Evolutionary conservation across 2,329 filamentous ascomycete genomes (phyloP).

Genomic region (Microascus cirrosus): DNA sequence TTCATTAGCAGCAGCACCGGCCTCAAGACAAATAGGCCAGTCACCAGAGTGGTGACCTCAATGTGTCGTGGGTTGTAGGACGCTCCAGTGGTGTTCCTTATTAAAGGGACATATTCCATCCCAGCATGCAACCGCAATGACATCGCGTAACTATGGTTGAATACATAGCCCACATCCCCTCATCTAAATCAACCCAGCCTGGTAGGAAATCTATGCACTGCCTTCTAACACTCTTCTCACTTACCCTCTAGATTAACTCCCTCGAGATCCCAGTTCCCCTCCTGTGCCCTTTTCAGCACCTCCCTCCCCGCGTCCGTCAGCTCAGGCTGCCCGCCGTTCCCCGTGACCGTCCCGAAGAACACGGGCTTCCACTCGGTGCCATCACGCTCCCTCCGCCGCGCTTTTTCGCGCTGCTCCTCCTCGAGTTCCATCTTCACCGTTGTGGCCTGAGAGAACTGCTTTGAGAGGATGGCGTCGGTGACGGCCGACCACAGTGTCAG

Average conservation of each 20-base stretch:
- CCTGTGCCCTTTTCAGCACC: conserved; percentile 40
- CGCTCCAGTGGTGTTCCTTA: not conserved
- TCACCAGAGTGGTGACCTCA: too few species aligned
- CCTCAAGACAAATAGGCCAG: too few species aligned
- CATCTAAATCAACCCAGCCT: too few species aligned
- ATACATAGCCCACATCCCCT: too few species aligned
- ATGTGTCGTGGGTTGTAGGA: not conserved
- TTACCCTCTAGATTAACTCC: conserved; percentile 22
- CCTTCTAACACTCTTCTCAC: too few species aligned
- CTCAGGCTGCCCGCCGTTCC: conserved; percentile 43
- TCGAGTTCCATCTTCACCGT: conserved; percentile 83
- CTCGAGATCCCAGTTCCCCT: conserved; percentile 38
- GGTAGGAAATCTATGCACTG: too few species aligned
- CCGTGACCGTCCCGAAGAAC: conserved; percentile 62
- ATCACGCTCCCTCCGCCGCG: conserved; percentile 62
- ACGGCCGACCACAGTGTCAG: conserved; percentile 80
- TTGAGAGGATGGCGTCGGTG: conserved; percentile 71
- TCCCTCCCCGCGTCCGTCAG: conserved; percentile 41
- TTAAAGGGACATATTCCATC: not conserved
- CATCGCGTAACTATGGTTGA: too few species aligned
- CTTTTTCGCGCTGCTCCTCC: conserved; percentile 77
- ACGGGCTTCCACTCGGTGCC: conserved; percentile 69
- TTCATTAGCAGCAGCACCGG: too few species aligned
- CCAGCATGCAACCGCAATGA: too few species aligned
- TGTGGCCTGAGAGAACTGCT: conserved; percentile 78